Evolutionary conservation across 306 rosid species (phyloP).

Genomic region (Calophaca sinica): DNA sequence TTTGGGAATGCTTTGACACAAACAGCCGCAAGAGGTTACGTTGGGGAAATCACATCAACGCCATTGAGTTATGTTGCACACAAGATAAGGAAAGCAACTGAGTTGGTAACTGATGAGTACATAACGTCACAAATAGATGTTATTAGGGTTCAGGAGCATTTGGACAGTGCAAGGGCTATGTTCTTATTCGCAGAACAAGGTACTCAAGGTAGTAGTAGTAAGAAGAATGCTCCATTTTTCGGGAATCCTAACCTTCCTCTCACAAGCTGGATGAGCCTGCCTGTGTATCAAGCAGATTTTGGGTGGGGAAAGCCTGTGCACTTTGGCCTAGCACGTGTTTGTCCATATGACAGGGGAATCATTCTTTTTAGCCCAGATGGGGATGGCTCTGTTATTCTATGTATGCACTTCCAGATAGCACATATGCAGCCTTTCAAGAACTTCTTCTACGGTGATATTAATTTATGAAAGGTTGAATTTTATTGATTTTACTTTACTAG

Average conservation of each 20-base stretch:
- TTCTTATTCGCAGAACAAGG: too few relatives aligned
- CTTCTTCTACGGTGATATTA: too few relatives aligned
- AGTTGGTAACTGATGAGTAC: neutral
- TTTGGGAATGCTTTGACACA: slow-evolving; percentile 35
- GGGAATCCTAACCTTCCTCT: slow-evolving; percentile 32
- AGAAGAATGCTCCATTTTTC: neutral
- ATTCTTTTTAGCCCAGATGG: neutral
- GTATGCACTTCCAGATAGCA: slow-evolving; percentile 15
- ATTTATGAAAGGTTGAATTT: too few relatives aligned
- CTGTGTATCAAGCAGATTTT: neutral
- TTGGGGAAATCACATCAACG: slow-evolving; percentile 19
- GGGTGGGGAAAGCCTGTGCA: slow-evolving; percentile 35
- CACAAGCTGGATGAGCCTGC: slow-evolving; percentile 30
- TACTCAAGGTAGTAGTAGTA: too few relatives aligned
- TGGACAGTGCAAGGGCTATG: too few relatives aligned
- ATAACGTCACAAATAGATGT: slow-evolving; percentile 27
- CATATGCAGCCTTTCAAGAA: slow-evolving; percentile 29
- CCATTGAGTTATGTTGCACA: slow-evolving; percentile 31
- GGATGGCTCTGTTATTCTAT: slow-evolving; percentile 30
- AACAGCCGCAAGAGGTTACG: neutral
- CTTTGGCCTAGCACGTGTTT: neutral
- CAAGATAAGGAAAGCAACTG: slow-evolving; percentile 24
- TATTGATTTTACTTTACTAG: too few relatives aligned
- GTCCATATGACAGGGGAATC: neutral
- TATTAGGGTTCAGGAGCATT: neutral